Evolutionary conservation across 805 yeast species (phyloP), one percentile per base, ranked within the genome.

Genomic region (Metschnikowia arizonensis): DNA sequence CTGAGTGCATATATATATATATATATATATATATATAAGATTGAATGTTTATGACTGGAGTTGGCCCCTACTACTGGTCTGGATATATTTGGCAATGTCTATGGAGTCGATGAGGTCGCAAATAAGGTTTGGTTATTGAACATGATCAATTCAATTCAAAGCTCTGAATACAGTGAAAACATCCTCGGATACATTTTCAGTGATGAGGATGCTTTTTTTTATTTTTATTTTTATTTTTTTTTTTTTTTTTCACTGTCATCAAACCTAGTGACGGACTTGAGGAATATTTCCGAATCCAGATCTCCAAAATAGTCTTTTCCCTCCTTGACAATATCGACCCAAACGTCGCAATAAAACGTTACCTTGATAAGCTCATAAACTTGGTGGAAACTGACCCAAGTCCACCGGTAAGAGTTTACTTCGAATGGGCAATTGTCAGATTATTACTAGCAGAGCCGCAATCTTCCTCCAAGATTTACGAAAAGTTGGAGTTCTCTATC

Each of bases 381-480:
- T 44, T 66, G 26, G 53, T 69, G 6, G 72, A 58, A 11, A 63
- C 67, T 2, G 98, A 91, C 50, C 79, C 87, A 11, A 84, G 93
- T 50, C 97, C 97, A 0, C 66, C 81, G 37, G 85, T 80, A 4
- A 75, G 97, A 46, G 65, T 76, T 2, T 87, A 84, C 55, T 64
- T 86, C 44, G 97, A 90, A 57, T 90, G 96, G 96, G 68, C 83
- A 11, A 62, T 83, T 33, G 76, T 87, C 0, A 63, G 68, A 12
- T 65, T 72, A 17, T 58, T 79, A 38, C 48, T 66, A 11, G 55
- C 56, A n/a, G 57, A 54, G 25, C 52, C 47, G 9, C 55, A 50
- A 9, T 40, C 52, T 14, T 43, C 57, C n/a, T 41, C 49, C 18
- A 15, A 37, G 12, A 33, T 52, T 38, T 50, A 73, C 47, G 55